Evolutionary conservation across 768 basidiomycete genomes (phyloP), one percentile per base, ranked within the genome.

Genomic region (button mushroom (Agaricus bisporus)): DNA sequence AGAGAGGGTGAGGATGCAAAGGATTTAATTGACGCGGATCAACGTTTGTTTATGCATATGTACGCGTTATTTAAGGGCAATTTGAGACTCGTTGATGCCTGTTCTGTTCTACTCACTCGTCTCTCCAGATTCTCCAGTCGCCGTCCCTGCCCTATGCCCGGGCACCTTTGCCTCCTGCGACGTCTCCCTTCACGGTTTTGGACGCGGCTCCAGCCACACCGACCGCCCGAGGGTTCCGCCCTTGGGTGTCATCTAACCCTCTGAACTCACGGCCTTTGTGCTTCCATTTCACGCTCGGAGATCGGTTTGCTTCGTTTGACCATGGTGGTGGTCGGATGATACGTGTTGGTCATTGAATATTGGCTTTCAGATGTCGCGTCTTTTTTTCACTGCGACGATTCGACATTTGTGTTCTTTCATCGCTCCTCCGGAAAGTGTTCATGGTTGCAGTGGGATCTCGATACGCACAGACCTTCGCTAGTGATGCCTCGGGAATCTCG

Each of bases 201-300:
- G 26, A 42, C 10, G 39, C 22, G 47, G 41, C 53, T 54, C 46
- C 53, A 54, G 53, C 53, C 46, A 48, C 38, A 54, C 8, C 35
- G 46, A 43, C 22, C 45, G 17, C 26, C 15, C 47, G 18, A 43
- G 53, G 53, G 47, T 54, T 29, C 52, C 26, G 53, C 41, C 46
- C 47, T 48, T 18, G 18, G 47, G 41, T 48, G 41, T 54, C 53
- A 54, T 42, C 53, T 54, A 54, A 54, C 53, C 53, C 53, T 54
- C 36, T 12, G 28, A 18, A 26, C 32, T 5, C 35, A 5, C 11
- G 11, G 37, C 29, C 29, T 39, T 20, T 37, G 47, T 8, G 39
- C 41, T 42, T 29, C 32, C 39, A 8, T 29, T 35, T 47, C 35
- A 35, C 35, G 38, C 46, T 48, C 46, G 20, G 47, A 41, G 39